phyloP scores from a whole-genome alignment of 306 rosid species.

The Morella rubra region DNA sequence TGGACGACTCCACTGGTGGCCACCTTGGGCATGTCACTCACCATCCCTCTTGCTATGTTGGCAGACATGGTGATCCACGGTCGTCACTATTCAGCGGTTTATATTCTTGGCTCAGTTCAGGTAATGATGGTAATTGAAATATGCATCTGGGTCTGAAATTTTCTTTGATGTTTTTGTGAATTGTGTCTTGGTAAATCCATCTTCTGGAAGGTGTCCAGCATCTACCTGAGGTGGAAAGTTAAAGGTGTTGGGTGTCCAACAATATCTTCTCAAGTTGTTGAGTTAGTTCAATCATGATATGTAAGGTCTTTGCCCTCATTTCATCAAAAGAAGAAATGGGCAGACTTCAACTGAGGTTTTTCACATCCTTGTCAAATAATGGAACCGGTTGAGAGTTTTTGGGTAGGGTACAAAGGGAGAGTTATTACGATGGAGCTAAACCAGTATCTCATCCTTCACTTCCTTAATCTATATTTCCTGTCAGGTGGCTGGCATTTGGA shows the following conservation, averaged over 20 bases:
- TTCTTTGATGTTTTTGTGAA: not conserved
- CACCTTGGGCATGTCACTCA: slow-evolving; percentile 98
- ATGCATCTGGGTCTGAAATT: not conserved
- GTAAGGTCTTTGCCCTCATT: no score
- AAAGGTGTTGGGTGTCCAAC: not conserved
- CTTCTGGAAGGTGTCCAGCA: not conserved
- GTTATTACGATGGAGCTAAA: no score
- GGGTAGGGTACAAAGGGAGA: no score
- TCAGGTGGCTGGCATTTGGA: not conserved
- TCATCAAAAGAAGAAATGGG: no score
- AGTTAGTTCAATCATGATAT: no score
- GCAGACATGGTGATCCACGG: slow-evolving; percentile 98
- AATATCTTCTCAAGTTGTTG: no score
- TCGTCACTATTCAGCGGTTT: slow-evolving; percentile 84
- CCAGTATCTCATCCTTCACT: no score
- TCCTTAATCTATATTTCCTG: not conserved
- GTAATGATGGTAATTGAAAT: slow-evolving; percentile 28
- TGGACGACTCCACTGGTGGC: slow-evolving; percentile 99
- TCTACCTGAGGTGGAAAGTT: not conserved
- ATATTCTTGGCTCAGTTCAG: slow-evolving; percentile 92
- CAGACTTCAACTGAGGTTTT: no score
- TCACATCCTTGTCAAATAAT: no score
- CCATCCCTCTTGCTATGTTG: slow-evolving; percentile 97
- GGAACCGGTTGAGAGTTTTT: no score
- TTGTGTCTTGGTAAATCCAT: not conserved